Conservation (phyloP, 2,329 filamentous ascomycete genomes). For the Tolypocladium cylindrosporum region DNA sequence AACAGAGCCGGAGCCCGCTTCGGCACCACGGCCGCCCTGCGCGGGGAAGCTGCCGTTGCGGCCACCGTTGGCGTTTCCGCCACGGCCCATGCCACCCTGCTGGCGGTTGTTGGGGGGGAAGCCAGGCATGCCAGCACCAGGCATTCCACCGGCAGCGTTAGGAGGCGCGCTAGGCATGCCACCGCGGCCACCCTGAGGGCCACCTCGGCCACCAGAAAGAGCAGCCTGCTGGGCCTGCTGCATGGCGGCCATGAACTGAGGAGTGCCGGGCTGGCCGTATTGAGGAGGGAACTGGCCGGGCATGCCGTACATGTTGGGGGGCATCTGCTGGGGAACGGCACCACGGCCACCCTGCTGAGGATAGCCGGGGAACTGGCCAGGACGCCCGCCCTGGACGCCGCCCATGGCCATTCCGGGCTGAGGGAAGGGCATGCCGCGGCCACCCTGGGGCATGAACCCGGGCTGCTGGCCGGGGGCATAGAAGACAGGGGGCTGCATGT, state of each 20-base stretch:
- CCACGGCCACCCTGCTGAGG: conserved; percentile 83
- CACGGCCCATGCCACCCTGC: conserved; percentile 39
- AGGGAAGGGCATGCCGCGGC: conserved; percentile 58
- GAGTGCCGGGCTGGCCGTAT: conserved; percentile 71
- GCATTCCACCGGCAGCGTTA: conserved; percentile 41
- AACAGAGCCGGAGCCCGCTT: conserved; percentile 21
- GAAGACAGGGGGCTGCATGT: conserved; percentile 86
- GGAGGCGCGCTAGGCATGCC: conserved; percentile 67
- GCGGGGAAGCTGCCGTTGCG: conserved; percentile 33
- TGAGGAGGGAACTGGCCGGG: conserved; percentile 72
- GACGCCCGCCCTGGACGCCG: conserved; percentile 68
- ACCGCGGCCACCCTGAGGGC: conserved; percentile 59
- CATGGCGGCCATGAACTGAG: conserved; percentile 72
- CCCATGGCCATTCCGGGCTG: conserved; percentile 57
- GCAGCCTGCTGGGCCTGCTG: conserved; percentile 62
- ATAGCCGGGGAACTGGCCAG: conserved; percentile 78
- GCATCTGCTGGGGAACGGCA: conserved; percentile 76
- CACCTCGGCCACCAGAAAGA: conserved; percentile 51
- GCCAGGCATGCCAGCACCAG: conserved; percentile 42
- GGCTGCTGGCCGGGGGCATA: conserved; percentile 77
- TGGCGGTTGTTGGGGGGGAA: conserved; percentile 47
- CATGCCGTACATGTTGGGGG: conserved; percentile 76
- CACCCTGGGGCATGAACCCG: conserved; percentile 54
- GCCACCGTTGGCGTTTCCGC: conserved; percentile 27
- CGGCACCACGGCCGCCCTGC: conserved; percentile 38